Evolutionary conservation across 345 rosid genomes (phyloP).

Genomic region (Aegle marmelos): DNA sequence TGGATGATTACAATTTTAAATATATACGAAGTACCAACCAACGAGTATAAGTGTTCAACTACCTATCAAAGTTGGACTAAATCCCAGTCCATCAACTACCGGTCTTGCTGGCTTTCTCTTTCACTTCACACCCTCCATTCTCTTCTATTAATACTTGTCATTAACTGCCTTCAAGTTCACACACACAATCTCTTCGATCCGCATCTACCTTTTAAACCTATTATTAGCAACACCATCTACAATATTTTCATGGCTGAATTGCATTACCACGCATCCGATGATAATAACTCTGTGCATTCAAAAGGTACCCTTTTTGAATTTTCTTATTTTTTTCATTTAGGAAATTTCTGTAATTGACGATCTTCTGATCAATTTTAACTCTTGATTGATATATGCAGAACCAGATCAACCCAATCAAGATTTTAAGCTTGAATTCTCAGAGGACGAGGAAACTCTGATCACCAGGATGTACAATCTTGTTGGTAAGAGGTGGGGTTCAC

Average conservation of each 20-base stretch:
- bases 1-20: background rate
- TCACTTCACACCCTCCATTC: background rate
- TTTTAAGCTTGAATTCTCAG: conserved; percentile 41
- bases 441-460: conserved; percentile 53
- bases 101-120: conserved; percentile 25
- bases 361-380: too few species aligned
- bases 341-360: background rate
- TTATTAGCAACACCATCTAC: too few species aligned
- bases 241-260: conserved; percentile 37
- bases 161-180: conserved; percentile 5
- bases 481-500: conserved; percentile 43
- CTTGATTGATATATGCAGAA: conserved; percentile 19
- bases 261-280: conserved; percentile 33
- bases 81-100: conserved; percentile 36
- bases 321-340: background rate
- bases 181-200: background rate
- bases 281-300: conserved; percentile 26
- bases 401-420: conserved; percentile 33
- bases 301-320: conserved; percentile 21
- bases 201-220: too few species aligned
- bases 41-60: conserved; percentile 21
- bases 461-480: conserved; percentile 50
- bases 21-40: conserved; percentile 8
- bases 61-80: conserved; percentile 51
- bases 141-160: conserved; percentile 11